Percentiles rank a stretch among this genome's conserved stretches.
Evolutionary conservation across 2,329 filamentous ascomycete species (phyloP).

Genomic region (Penicillium sp.): DNA sequence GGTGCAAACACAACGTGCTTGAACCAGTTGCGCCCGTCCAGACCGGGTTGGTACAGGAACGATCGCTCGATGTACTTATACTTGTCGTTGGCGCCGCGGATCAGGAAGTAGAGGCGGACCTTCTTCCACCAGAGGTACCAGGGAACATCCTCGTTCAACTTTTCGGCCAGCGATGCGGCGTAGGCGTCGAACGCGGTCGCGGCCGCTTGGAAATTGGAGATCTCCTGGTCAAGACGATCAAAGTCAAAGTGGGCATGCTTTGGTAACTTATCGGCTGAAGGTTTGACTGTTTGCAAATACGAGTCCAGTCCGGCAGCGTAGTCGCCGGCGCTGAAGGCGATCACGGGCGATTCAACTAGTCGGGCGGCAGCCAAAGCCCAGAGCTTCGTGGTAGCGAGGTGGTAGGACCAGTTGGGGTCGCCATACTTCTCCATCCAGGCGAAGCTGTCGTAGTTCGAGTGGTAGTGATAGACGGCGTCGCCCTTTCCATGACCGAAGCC

Average conservation of each 20-base stretch:
- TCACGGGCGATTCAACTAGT: conserved; percentile 65
- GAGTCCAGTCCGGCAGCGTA: conserved; percentile 64
- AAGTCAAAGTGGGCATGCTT: conserved; percentile 48
- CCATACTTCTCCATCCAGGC: conserved; percentile 83
- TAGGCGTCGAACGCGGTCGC: conserved; percentile 59
- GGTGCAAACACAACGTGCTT: conserved; percentile 95
- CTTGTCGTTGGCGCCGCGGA: conserved; percentile 73
- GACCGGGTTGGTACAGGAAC: conserved; percentile 75
- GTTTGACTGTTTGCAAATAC: conserved; percentile 48
- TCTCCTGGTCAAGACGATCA: conserved; percentile 55
- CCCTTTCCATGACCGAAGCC: conserved; percentile 57
- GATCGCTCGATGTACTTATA: conserved; percentile 84
- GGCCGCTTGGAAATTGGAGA: conserved; percentile 56
- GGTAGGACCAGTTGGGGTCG: conserved; percentile 67
- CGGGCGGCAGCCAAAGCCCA: conserved; percentile 67
- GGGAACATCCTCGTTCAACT: conserved; percentile 64
- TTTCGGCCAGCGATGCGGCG: conserved; percentile 53
- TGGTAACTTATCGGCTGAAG: conserved; percentile 34
- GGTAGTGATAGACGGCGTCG: conserved; percentile 72
- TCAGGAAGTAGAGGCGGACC: conserved; percentile 66
- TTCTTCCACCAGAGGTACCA: conserved; percentile 81
- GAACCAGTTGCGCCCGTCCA: conserved; percentile 85
- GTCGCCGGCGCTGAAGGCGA: conserved; percentile 68
- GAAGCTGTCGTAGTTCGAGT: conserved; percentile 83
- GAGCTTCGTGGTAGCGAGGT: conserved; percentile 69